A percentile compares a stretch with the other conserved stretches of the same genome.
Evolutionary conservation across 495 filamentous ascomycete genomes (phyloP).

Genomic region (Evansstolkia leycettana): DNA sequence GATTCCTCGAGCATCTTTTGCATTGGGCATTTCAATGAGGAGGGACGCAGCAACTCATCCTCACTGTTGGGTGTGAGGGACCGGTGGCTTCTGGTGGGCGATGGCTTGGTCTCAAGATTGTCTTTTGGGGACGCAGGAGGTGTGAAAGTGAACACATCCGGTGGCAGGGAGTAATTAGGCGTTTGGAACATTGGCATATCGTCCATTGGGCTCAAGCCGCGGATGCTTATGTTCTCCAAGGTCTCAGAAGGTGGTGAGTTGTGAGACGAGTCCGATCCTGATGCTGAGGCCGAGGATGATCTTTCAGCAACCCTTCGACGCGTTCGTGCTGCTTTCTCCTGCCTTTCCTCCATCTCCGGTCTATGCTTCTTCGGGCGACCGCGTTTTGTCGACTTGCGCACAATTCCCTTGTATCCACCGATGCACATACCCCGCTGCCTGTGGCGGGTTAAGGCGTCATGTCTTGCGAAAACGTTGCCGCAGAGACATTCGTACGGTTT

Average conservation of each 20-base stretch:
- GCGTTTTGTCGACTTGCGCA: slow-evolving; percentile 56
- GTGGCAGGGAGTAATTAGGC: slow-evolving; percentile 28
- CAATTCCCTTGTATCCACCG: slow-evolving; percentile 75
- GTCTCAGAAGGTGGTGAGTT: slow-evolving; percentile 20
- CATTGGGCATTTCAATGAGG: slow-evolving; percentile 14
- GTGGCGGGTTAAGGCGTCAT: slow-evolving; percentile 90
- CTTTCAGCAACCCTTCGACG: slow-evolving; percentile 34
- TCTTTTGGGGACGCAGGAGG: slow-evolving; percentile 36
- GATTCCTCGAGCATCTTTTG: slow-evolving; percentile 13
- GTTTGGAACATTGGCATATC: slow-evolving; percentile 27
- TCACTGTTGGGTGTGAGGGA: slow-evolving; percentile 32
- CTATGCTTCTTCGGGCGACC: slow-evolving; percentile 54
- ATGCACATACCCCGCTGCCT: slow-evolving; percentile 90
- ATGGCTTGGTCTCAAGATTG: slow-evolving; percentile 30
- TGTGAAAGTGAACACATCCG: slow-evolving; percentile 31
- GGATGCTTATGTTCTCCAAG: slow-evolving; percentile 34
- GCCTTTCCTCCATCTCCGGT: slow-evolving; percentile 52
- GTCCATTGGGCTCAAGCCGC: slow-evolving; percentile 28
- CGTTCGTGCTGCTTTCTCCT: slow-evolving; percentile 46
- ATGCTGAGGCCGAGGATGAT: slow-evolving; percentile 19
- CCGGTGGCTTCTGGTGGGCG: slow-evolving; percentile 32
- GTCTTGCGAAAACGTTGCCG: slow-evolving; percentile 80
- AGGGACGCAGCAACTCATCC: slow-evolving; percentile 26
- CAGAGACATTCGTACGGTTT: slow-evolving; percentile 89
- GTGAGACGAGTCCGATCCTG: slow-evolving; percentile 18